Evolutionary conservation across 257 asterid genomes (phyloP), one percentile per base, ranked within the genome.

Genomic region (Penstemon barbatus): DNA sequence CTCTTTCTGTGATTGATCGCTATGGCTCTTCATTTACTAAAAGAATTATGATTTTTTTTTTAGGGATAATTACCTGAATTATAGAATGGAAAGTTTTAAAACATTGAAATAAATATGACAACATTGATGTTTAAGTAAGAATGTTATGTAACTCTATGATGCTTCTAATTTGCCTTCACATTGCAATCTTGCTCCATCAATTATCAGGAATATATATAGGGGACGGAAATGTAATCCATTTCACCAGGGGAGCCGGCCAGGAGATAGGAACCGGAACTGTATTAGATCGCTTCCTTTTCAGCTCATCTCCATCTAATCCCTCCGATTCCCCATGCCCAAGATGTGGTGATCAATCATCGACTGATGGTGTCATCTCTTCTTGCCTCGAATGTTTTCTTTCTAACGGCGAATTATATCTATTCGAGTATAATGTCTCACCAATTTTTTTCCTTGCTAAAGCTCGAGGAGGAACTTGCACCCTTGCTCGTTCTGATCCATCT

Each of bases 381-480:
- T 92, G 98, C 87, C 91, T 92, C 0, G 90, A 92, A 19, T 92
- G 97, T 69, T 90, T 92, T 68, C 96, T 92, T 54, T 69, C 75
- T 37, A 87, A 77, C 2, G 96, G 96, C 36, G 86, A 79, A 18
- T 85, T 92, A 4, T 90, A 92, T 59, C 78, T 33, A 58, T 90
- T 92, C 49, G 81, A 85, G 71, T 92, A 90, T 43, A 78, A 77
- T 11, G 89, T 85, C 74, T 71, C 91, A 0, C 77, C 87, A 2
- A 77, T 75, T 13, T 25, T 80, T 40, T 92, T 90, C 60, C 74
- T 92, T 2, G 93, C 94, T 54, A 85, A 83, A 83, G 85, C 85
- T 70, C 95, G 97, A 11, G 97, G 98, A 5, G 97, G 97, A 61
- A 90, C 97, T 1, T 90, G 97, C 56, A 86, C 98, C 38, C 84